Evolutionary conservation across 805 yeast genomes (phyloP), one percentile per base, ranked within the genome.

Genomic region (Brettanomyces custersianus): DNA sequence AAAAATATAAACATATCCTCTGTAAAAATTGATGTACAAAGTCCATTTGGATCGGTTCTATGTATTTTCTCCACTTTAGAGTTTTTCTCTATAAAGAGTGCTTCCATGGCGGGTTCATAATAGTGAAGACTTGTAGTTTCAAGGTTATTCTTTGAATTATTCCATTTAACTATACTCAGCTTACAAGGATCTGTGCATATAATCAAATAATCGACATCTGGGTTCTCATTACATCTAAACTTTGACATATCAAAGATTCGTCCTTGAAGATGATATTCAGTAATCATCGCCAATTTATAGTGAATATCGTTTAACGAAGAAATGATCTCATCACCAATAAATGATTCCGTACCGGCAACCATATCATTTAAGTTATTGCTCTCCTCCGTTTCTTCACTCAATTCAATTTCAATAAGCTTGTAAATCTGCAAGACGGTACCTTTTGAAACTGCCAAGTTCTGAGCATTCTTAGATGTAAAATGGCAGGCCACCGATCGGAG

Each of bases 41-140:
- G 59, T 20, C 65, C 63, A 35, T 65, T 67, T 1, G 94, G 84
- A 39, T 83, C 95, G 0, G 73, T 62, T 18, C 74, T 58, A 39
- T 82, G 64, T 7, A 60, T 59, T 1, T 82, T 59, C 5, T 57
- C 54, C 35, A 61, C 42, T 47, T 47, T 49, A 11, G 50, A 45
- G 18, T 56, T 46, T 17, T 57, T 57, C 36, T 68, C 74, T 33
- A 68, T 60, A 2, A 77, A 67, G 9, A 66, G 48, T 23, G 67
- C 63, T 29, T 68, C 69, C 34, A 86, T 63, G 19, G 74, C 73
- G 30, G 74, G 72, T 47, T 90, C 96, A 55, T 88, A 92, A 53
- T 72, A 86, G 59, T 92, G 98, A 35, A 92, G 62, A 34, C 95
- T 82, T 1, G 75, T 68, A 0, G 96, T 84, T 19, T 70, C 63